Base-by-base conservation (phyloP, 2,329 filamentous ascomycete genomes). In the Xylaria sp. region DNA sequence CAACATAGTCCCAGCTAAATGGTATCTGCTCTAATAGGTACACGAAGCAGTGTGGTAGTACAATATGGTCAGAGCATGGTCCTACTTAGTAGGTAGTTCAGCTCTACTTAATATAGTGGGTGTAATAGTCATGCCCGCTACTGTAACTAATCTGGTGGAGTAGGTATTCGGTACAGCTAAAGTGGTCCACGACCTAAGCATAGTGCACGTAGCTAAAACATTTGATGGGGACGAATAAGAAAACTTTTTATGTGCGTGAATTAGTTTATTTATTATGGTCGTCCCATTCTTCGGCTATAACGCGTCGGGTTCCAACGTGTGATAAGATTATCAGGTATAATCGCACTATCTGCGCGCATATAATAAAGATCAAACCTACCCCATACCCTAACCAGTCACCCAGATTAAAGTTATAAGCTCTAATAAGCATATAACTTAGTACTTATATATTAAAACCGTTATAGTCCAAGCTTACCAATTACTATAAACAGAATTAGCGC, bases 1-100 rank as follows among this genome's bases (percentile, higher is more conserved):
- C 55, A 61, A 48, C 48, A 39, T 21, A n/a, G 47, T 58, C 58
- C 53, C 19, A 32, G 36, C 64, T 58, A 62, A 48, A 57, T 42
- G 32, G 51, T 39, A 50, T 51, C 32, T 61, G 42, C 17, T 45
- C 17, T 32, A 3, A 51, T 27, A 56, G 50, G 34, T 36, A 36
- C 34, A 36, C 51, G 30, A 45, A 39, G 30, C 54, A 36, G 14
- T 12, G 45, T 55, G 12, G 30, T 45, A 50, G 56, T 14, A 65
- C 42, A 7, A 17, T 47, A 36, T 36, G 34, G 34, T 36, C 34
- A 27, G 24, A 27, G 24, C 24, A 27, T 27, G 24, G 24, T 4
- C 39, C 11, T 5, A 42, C 4, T 11, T 42, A 39, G 36, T 39
- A 39, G 8, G 11, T 47, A 47, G 50, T 54, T 65, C 57, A 9